Base-by-base conservation (phyloP, 345 rosid species). In the Lenwebbia sp. region DNA sequence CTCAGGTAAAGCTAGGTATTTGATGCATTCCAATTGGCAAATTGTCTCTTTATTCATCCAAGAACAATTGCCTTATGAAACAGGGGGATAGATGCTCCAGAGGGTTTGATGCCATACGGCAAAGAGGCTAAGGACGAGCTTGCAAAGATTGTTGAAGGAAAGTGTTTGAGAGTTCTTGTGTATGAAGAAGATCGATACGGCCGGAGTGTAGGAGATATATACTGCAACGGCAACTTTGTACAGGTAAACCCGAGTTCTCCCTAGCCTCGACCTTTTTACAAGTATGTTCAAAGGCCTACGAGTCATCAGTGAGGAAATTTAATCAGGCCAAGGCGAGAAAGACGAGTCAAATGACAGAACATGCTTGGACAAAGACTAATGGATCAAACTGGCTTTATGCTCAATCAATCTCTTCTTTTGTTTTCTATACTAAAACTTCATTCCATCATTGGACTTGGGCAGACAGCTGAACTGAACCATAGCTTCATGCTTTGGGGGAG, bases 71-170 rank as follows among this genome's bases (percentile, higher is more conserved):
- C 47, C 47, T 70, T 70, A 4, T 70, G 47, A 70, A 70, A 37
- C 90, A 97, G 98, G 86, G 99, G 99, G 84, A 95, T 96, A 82
- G 99, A 97, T 91, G 93, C 99, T 85, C 99, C 96, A 5, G 96
- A 95, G 88, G 90, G 94, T 83, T 56, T 82, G 84, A 96, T 97
- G 99, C 95, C 95, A 0, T 94, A 88, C 51, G 99, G 99, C 53
- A 84, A 93, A 62, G 95, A 97, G 87, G 94, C 99, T 3, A 91
- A 93, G 47, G 90, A 94, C 44, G 98, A 93, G 88, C 88, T 95
- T 78, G 70, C 82, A 52, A 93, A 92, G 83, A 88, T 95, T 85
- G 93, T 96, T 82, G 86, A 93, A 86, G 96, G 98, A 2, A 94
- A 94, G 91, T 86, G 89, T 62, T 85, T 96, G 90, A 94, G 92